Percentiles rank a stretch among this genome's conserved stretches.
phyloP scores from a whole-genome alignment of 192 early-diverging fungal species.

The Coemansia sp. region DNA sequence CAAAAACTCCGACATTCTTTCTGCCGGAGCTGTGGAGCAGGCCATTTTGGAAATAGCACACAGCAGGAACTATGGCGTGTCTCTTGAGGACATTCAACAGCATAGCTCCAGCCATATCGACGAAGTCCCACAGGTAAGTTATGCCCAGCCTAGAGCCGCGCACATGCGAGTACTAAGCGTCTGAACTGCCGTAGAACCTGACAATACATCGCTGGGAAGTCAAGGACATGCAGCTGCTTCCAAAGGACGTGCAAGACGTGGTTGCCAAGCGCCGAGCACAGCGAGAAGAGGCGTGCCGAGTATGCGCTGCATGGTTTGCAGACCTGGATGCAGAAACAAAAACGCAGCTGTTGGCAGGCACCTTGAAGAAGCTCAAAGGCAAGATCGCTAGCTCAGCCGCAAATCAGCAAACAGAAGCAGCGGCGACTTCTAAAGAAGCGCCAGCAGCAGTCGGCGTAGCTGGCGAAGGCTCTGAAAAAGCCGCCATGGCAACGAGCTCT shows the following conservation, averaged over 20 bases:
- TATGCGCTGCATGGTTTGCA: slow-evolving; percentile 32
- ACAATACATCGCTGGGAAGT: slow-evolving; percentile 50
- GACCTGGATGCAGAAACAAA: slow-evolving; percentile 15
- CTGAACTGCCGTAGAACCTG: slow-evolving; percentile 5
- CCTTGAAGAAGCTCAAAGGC: slow-evolving; percentile 26
- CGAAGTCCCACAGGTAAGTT: slow-evolving; percentile 19
- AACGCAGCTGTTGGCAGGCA: slow-evolving; percentile 25
- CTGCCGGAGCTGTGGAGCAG: slow-evolving; percentile 22
- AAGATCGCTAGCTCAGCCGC: slow-evolving; percentile 5
- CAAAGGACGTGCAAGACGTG: slow-evolving; percentile 24
- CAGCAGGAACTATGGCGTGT: slow-evolving; percentile 40
- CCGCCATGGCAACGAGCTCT: background rate
- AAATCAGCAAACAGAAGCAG: background rate
- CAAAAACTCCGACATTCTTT: slow-evolving; percentile 29
- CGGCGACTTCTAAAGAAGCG: background rate
- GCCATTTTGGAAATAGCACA: slow-evolving; percentile 31
- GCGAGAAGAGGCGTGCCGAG: slow-evolving; percentile 14
- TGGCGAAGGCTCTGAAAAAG: background rate
- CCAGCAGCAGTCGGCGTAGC: background rate
- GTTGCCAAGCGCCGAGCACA: slow-evolving; percentile 21
- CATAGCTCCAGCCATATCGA: slow-evolving; percentile 9
- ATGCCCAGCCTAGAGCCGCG: too few species aligned
- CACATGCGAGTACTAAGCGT: slow-evolving; percentile 6
- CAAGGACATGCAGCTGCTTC: slow-evolving; percentile 24
- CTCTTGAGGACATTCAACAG: slow-evolving; percentile 16